These are phyloP conservation scores for Prunus campanulata DNA, from an alignment of 306 rosid species.

Conservation along the genomic window DNA sequence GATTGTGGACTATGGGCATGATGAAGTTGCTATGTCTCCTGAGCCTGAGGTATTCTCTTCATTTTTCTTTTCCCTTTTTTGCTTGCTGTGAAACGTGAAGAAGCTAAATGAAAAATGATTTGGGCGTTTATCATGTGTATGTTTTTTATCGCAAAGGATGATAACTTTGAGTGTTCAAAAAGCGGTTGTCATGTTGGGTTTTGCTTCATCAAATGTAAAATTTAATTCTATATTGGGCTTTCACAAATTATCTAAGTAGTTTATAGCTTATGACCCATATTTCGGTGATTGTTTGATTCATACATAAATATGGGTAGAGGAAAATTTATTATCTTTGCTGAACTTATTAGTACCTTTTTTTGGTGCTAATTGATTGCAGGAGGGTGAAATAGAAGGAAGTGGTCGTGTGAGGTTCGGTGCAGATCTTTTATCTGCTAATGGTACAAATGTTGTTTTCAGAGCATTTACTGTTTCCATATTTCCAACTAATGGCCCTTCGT, in stretches of 20 bases:
- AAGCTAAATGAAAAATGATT: not conserved
- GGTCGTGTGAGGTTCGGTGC: constrained; percentile 51
- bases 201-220: not conserved
- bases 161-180: not conserved
- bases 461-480: not conserved
- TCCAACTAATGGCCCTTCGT: not conserved
- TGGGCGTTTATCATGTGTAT: not conserved
- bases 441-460: constrained; percentile 33
- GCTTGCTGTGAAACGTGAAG: not conserved
- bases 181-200: not conserved
- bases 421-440: constrained; percentile 48
- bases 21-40: constrained; percentile 94
- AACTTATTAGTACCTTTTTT: not conserved
- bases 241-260: not conserved
- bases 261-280: not conserved
- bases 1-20: constrained; percentile 89
- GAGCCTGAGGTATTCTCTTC: constrained; percentile 72
- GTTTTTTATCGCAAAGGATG: too few species aligned
- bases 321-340: not conserved
- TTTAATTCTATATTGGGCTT: not conserved
- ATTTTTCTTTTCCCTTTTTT: not conserved
- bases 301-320: too few species aligned
- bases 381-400: constrained; percentile 60
- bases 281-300: not conserved
- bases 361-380: constrained; percentile 45